A percentile compares a stretch with the other conserved stretches of the same genome.
phyloP scores from a whole-genome alignment of 768 basidiomycete genomes.

The Suillus subaureus region DNA sequence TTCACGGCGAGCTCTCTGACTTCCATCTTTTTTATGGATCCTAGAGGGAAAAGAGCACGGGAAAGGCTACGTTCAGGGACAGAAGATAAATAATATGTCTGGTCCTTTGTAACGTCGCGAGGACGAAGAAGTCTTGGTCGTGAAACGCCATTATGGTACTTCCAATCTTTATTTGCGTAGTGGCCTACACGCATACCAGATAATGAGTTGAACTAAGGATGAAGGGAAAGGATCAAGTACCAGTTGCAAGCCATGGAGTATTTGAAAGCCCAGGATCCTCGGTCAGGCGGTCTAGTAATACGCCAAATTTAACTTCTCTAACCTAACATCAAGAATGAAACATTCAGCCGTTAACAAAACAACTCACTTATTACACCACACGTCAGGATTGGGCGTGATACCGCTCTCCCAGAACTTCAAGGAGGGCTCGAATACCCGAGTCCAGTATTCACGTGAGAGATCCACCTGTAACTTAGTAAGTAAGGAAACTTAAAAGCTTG shows the following conservation, averaged over 20 bases:
- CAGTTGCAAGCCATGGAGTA: slow-evolving; percentile 77
- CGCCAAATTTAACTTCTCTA: slow-evolving; percentile 92
- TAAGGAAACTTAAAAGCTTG: slow-evolving; percentile 7
- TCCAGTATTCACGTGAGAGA: slow-evolving; percentile 91
- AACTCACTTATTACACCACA: slow-evolving; percentile 83
- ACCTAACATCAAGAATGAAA: slow-evolving; percentile 2
- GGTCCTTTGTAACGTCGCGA: slow-evolving; percentile 74
- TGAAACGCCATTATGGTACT: slow-evolving; percentile 14
- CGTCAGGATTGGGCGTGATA: slow-evolving; percentile 89
- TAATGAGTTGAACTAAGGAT: not conserved
- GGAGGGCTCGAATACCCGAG: slow-evolving; percentile 85
- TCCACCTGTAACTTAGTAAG: slow-evolving; percentile 77
- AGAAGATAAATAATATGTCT: slow-evolving; percentile 88
- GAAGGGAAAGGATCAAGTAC: slow-evolving; percentile 37
- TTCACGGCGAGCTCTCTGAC: slow-evolving; percentile 72
- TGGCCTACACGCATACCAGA: slow-evolving; percentile 56
- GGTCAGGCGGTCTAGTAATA: slow-evolving; percentile 67
- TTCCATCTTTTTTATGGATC: slow-evolving; percentile 61
- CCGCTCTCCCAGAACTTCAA: slow-evolving; percentile 77
- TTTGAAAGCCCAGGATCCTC: slow-evolving; percentile 31
- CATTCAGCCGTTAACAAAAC: not conserved
- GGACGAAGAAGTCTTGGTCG: slow-evolving; percentile 59
- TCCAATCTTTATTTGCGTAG: slow-evolving; percentile 76
- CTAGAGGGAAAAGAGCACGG: slow-evolving; percentile 81
- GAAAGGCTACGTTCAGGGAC: slow-evolving; percentile 66